phyloP scores from a whole-genome alignment of 163 green algal species.

The Scenedesmus sp. region DNA sequence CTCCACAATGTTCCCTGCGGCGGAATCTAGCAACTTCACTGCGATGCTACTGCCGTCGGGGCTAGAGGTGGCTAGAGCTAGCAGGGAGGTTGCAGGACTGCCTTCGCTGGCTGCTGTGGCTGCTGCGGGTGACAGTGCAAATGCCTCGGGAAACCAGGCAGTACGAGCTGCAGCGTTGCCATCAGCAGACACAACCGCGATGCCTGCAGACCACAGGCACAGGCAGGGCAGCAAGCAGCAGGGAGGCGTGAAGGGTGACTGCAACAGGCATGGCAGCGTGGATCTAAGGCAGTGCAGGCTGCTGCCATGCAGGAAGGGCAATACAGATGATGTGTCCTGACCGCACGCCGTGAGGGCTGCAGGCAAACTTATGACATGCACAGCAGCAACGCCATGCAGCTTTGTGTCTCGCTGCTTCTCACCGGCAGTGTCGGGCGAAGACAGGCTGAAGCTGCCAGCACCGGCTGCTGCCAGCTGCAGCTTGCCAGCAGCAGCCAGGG shows the following conservation, averaged over 20 bases:
- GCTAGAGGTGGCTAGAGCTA: not conserved
- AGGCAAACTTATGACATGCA: not conserved
- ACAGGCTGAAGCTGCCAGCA: not conserved
- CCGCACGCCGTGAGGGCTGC: too few species aligned
- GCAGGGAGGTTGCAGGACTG: not conserved
- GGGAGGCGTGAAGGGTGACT: too few species aligned
- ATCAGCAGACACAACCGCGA: not conserved
- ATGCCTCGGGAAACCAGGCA: not conserved
- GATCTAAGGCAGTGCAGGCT: too few species aligned
- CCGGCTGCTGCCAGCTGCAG: not conserved
- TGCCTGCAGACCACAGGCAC: slow-evolving; percentile 49
- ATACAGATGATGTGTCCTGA: too few species aligned
- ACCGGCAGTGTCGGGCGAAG: slow-evolving; percentile 24
- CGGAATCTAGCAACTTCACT: not conserved
- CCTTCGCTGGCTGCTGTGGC: not conserved
- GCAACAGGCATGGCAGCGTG: too few species aligned
- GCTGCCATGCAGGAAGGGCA: too few species aligned
- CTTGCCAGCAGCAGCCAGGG: not conserved
- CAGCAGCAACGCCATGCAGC: not conserved
- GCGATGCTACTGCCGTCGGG: not conserved
- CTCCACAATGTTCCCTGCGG: not conserved
- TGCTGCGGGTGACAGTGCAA: slow-evolving; percentile 23
- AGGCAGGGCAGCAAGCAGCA: not conserved
- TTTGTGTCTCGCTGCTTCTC: not conserved
- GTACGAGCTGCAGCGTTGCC: not conserved